Evolutionary conservation across 2,329 filamentous ascomycete genomes (phyloP), one percentile per base, ranked within the genome.

Genomic region (Metarhizium anisopliae): DNA sequence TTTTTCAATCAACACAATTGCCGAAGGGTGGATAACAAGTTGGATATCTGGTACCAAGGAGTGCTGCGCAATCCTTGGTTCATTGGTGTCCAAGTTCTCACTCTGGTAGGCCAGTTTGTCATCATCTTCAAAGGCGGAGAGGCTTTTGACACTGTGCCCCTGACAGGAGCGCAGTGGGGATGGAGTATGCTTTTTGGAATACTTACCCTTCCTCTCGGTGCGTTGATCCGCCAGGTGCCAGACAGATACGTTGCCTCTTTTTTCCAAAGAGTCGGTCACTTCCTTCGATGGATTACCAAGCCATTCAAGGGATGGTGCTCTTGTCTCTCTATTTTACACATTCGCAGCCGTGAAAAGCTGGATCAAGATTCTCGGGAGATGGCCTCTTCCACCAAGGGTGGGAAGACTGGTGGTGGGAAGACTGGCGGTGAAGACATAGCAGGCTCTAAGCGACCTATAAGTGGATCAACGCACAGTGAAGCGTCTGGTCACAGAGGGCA

Each of bases 1-100:
- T 89, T 94, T 60, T 93, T 93, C 77, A 93, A 94, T 63, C 83
- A 90, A 62, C 82, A 89, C 72, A 92, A 68, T 74, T 91, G 89
- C 70, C 85, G 89, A 42, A 83, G 89, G 13, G 82, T 93, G 8
- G 89, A 93, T 68, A 93, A 94, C 69, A 84, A 84, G 58, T 84
- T 92, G 70, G 92, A 94, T 66, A 86, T 94, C 55, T 73, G 70
- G 63, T 90, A 92, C 59, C 88, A 93, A 66, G 87, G 87, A 30
- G 81, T 93, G 49, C 74, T 81, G 18, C 79, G 78, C 55, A 95
- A 94, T 65, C 85, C 79, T 59, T 92, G 89, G 81, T 94, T 94
- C 72, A 76, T 88, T 38, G 76, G 74, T 4, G 87, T 89, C 43
- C 80, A 87, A 63, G 65, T 77, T 29, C 76, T 87, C 63, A 90